These are phyloP conservation scores for Porodaedalea pini DNA, from an alignment of 1,284 basidiomycete species.

Conservation along the genomic window DNA sequence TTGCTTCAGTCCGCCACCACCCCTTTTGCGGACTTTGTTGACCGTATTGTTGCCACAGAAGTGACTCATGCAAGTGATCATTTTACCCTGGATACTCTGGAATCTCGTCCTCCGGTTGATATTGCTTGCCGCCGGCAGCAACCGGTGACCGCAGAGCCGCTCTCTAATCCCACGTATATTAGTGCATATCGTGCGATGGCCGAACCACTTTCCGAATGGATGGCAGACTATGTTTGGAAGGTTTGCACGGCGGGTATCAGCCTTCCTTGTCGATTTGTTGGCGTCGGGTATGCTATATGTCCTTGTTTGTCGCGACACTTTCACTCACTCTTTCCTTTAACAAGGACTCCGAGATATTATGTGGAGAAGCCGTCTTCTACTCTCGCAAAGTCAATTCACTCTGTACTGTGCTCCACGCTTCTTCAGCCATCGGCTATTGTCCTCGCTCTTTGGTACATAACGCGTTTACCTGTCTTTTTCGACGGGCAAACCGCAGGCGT, in stretches of 20 bases:
- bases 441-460: conserved; percentile 80
- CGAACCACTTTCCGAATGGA: conserved; percentile 73
- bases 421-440: conserved; percentile 79
- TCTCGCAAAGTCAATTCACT: conserved; percentile 64
- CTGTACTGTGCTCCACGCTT: conserved; percentile 71
- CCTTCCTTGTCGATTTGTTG: conserved; percentile 47
- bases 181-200: conserved; percentile 63
- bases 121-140: conserved; percentile 29
- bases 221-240: conserved; percentile 75
- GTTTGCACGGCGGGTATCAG: conserved; percentile 64
- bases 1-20: conserved; percentile 34
- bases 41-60: conserved; percentile 57
- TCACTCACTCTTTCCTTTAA: conserved; percentile 31
- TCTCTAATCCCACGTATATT: conserved; percentile 50
- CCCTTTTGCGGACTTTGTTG: conserved; percentile 70
- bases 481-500: conserved; percentile 22
- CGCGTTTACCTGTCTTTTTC: conserved; percentile 68
- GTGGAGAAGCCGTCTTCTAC: conserved; percentile 46
- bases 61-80: conserved; percentile 20
- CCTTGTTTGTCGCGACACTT: conserved; percentile 9
- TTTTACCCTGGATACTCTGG: background rate
- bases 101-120: conserved; percentile 12
- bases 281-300: conserved; percentile 40
- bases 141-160: conserved; percentile 36
- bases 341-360: conserved; percentile 38